Base-by-base conservation (phyloP, 2,329 filamentous ascomycete genomes). In the Xylaria sp. region DNA sequence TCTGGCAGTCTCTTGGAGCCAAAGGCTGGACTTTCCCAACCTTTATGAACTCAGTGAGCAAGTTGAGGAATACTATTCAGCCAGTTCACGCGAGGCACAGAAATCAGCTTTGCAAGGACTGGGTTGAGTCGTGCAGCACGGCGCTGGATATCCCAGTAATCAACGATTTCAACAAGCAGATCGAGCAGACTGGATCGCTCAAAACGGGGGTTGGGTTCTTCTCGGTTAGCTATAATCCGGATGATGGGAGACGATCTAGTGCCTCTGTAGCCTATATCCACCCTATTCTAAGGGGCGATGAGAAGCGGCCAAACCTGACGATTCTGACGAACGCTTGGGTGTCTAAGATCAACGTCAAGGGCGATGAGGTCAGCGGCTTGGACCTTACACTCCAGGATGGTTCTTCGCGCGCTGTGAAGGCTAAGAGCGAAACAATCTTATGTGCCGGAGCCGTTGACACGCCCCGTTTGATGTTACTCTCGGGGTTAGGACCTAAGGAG, bases 231-330 rank as follows among this genome's bases (percentile, higher is more conserved):
- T 97, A 97, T 84, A 97, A 97, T 83, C 94, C 94, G 2, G 94
- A 97, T 77, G 91, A 94, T 76, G 93, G 94, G 77, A 88, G 89
- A 75, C 90, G 94, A 71, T 95, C 92, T 83, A 94, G 92, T 78
- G 94, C 94, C 68, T 94, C 91, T 67, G 94, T 97, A 25, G 94
- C 94, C 20, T 97, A 97, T 83, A 94, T 97, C 77, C 94, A 97
- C 82, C 94, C 94, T 43, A 94, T 97, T 77, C 87, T 97, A 62
- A 89, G 91, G 49, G 93, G 93, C 49, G 91, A 94, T 57, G 93
- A 97, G 85, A 89, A 90, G 79, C 87, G 93, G 66, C 89, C 92
- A 15, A 97, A 97, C 83, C 82, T 97, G 79, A 96, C 92, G 46
- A 86, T 97, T 69, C 85, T 97, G 68, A 97, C 94, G 78, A 91